Evolutionary conservation across 306 rosid species (phyloP).

Genomic region (Medicago lupulina): DNA sequence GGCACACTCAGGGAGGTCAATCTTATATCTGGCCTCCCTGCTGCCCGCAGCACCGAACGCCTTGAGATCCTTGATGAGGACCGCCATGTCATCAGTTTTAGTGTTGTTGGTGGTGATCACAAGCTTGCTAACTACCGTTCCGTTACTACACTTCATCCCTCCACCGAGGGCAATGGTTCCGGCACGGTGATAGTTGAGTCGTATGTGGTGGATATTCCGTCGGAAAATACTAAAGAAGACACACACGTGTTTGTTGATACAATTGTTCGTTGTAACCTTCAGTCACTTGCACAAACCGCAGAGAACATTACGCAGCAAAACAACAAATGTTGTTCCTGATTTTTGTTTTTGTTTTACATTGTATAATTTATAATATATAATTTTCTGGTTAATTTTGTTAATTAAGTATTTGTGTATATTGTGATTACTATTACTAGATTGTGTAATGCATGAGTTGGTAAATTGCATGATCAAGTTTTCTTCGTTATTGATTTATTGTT

Average conservation of each 20-base stretch:
- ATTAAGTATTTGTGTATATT: constrained; percentile 27
- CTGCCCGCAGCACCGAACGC: constrained; percentile 80
- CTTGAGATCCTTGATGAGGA: constrained; percentile 94
- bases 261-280: constrained; percentile 90
- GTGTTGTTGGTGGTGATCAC: constrained; percentile 93
- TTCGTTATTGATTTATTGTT: not conserved
- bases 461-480: not conserved
- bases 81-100: constrained; percentile 85
- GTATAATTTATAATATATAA: not conserved
- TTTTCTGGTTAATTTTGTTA: not conserved
- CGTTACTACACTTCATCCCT: constrained; percentile 73
- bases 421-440: constrained; percentile 26
- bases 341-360: not conserved
- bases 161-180: constrained; percentile 35
- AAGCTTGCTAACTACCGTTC: constrained; percentile 78
- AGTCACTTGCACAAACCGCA: constrained; percentile 79
- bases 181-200: constrained; percentile 85
- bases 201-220: constrained; percentile 86
- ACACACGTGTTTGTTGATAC: constrained; percentile 84
- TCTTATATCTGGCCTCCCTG: constrained; percentile 91
- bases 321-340: constrained; percentile 33
- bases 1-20: constrained; percentile 82
- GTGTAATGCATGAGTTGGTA: constrained; percentile 9
- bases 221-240: constrained; percentile 81
- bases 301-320: constrained; percentile 57